Evolutionary conservation across 1,284 basidiomycete species (phyloP), one percentile per base, ranked within the genome.

Genomic region (Tylopilus sp.): DNA sequence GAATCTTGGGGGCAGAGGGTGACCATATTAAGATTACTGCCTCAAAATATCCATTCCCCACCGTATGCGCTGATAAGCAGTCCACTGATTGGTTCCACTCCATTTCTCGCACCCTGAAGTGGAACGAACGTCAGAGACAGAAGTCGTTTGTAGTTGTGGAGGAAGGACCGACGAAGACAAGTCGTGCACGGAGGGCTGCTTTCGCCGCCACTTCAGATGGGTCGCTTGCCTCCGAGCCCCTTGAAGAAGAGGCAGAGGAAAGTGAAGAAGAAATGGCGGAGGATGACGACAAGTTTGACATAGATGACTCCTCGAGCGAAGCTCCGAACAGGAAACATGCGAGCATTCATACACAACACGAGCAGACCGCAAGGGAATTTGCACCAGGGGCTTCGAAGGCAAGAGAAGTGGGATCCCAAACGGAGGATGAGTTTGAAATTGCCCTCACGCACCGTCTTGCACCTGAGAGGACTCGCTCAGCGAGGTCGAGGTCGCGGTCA

Each of bases 11-110:
- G 68, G 57, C 81, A 97, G 95, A 99, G 89, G 98, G 98, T 55
- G 98, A 99, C 77, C 98, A 99, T 79, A 99, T 99, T 84, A 99
- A 98, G 82, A 93, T 99, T 66, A 97, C 95, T 0, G 98, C 98
- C 0, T 99, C 97, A 6, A 96, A 94, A 76, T 99, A 97, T 79
- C 98, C 98, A 6, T 99, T 99, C 87, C 98, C 98, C 1, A 99
- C 98, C 1, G 96, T 99, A 8, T 99, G 96, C 76, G 95, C 95
- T 15, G 95, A 98, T 76, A 98, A 97, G 70, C 97, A 98, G 79
- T 97, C 95, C 10, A 96, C 93, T 5, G 97, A 99, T 77, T 99
- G 98, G 98, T 99, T 99, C 89, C 91, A 95, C 68, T 89, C 96
- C 15, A 99, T 69, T 72, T 84, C 65, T 66, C 81, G 69, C 72